These are phyloP conservation scores for Excoecaria agallocha DNA, from an alignment of 345 rosid genomes.

Conservation along the genomic window DNA sequence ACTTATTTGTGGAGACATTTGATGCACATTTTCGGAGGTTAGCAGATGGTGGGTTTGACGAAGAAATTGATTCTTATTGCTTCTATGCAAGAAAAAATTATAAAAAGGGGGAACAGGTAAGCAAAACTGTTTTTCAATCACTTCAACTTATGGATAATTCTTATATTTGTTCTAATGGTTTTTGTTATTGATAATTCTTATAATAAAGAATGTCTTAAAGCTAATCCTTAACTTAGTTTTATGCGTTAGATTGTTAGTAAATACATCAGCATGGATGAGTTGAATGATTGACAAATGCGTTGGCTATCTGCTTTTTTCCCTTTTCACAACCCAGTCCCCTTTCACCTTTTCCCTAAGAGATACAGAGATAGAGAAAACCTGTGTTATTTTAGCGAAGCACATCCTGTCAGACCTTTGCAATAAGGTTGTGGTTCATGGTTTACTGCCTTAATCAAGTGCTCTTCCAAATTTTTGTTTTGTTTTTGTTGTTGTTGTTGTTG, in stretches of 20 bases:
- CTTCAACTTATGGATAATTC: neutral
- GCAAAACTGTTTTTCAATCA: neutral
- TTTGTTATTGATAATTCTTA: neutral
- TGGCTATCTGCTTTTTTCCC: neutral
- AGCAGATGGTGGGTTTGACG: conserved; percentile 80
- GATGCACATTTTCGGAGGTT: conserved; percentile 41
- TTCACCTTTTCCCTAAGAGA: neutral
- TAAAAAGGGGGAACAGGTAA: conserved; percentile 75
- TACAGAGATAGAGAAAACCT: neutral
- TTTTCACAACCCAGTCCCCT: neutral
- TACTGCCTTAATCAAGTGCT: neutral
- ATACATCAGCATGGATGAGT: neutral
- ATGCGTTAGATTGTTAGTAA: neutral
- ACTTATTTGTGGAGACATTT: conserved; percentile 23
- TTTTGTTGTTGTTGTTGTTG: too few relatives aligned
- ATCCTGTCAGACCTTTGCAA: neutral
- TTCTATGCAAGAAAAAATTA: conserved; percentile 72
- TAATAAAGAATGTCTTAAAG: neutral
- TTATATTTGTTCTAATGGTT: neutral
- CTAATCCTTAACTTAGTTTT: neutral
- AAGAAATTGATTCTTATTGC: conserved; percentile 62
- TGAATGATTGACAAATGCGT: neutral
- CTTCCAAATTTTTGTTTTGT: neutral
- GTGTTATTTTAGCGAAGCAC: neutral
- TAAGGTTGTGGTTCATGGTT: neutral